A percentile compares a stretch with the other conserved stretches of the same genome.
phyloP scores from a whole-genome alignment of 257 asterid genomes.

The Plectranthus barbatus region DNA sequence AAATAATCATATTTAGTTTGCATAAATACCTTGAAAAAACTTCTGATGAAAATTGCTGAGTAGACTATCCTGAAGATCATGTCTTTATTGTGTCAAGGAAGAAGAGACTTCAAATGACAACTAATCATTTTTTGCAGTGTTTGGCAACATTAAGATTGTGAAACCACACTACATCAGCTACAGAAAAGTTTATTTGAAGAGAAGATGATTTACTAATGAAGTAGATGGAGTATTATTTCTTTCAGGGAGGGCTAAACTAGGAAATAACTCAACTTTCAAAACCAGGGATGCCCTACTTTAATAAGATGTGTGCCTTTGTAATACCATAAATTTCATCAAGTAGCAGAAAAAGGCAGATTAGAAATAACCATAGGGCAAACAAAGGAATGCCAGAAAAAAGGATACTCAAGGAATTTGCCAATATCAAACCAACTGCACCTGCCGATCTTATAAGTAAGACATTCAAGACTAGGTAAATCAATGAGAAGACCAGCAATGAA shows the following conservation, averaged over 20 bases:
- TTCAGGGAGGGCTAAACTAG: too few relatives aligned
- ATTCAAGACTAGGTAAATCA: constrained; percentile 61
- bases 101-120: constrained; percentile 1
- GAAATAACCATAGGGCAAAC: neutral
- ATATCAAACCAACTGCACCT: constrained; percentile 81
- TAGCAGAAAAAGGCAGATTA: too few relatives aligned
- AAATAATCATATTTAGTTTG: constrained; percentile 25
- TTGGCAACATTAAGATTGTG: neutral
- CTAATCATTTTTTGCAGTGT: neutral
- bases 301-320: too few relatives aligned
- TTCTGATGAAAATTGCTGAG: constrained; percentile 71
- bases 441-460: constrained; percentile 69
- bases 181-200: too few relatives aligned
- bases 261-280: too few relatives aligned
- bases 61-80: constrained; percentile 76
- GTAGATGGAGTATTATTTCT: too few relatives aligned
- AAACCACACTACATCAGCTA: too few relatives aligned
- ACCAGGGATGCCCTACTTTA: too few relatives aligned
- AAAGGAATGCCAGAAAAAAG: constrained; percentile 23
- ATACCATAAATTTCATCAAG: too few relatives aligned
- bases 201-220: too few relatives aligned
- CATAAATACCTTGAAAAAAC: constrained; percentile 83
- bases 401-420: constrained; percentile 97
- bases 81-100: constrained; percentile 65
- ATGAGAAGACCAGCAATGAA: constrained; percentile 65